Conservation (phyloP, 164 flowering plant genomes). For the Umbilicus rupestris region DNA sequence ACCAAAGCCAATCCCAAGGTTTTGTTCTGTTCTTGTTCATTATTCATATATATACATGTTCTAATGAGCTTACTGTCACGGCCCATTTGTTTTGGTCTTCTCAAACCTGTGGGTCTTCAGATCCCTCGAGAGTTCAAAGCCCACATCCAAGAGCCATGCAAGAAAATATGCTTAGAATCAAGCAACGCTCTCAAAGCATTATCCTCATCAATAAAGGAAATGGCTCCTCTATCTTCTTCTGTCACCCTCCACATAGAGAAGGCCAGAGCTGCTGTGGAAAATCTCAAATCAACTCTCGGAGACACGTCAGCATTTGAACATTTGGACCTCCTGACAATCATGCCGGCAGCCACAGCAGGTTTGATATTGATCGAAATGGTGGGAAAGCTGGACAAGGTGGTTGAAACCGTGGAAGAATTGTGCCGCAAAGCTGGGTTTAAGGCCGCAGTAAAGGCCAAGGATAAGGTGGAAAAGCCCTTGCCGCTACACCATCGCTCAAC, state of each 20-base stretch:
- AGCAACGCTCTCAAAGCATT: constrained; percentile 34
- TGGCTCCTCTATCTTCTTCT: constrained; percentile 22
- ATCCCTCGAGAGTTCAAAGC: neutral
- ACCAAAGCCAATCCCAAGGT: neutral
- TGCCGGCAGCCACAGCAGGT: constrained; percentile 29
- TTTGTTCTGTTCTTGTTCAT: no score
- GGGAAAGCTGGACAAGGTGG: constrained; percentile 24
- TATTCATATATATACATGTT: no score
- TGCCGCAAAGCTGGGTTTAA: constrained; percentile 27
- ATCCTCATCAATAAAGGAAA: constrained; percentile 29
- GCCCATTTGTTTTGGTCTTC: no score
- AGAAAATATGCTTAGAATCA: constrained; percentile 28
- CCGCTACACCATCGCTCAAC: constrained; percentile 17
- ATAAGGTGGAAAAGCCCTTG: constrained; percentile 19
- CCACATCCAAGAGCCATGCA: constrained; percentile 27
- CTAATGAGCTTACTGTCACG: no score
- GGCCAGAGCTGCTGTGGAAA: constrained; percentile 22
- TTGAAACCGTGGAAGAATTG: constrained; percentile 27
- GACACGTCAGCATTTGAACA: constrained; percentile 6
- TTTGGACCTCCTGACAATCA: constrained; percentile 22
- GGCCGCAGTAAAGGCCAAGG: constrained; percentile 15
- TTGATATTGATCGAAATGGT: constrained; percentile 29
- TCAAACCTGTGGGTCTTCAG: no score
- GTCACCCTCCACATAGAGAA: constrained; percentile 20
- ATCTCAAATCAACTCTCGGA: constrained; percentile 22